Evolutionary conservation across 2,329 filamentous ascomycete genomes (phyloP).

Genomic region (Calcarisporium arbuscula): DNA sequence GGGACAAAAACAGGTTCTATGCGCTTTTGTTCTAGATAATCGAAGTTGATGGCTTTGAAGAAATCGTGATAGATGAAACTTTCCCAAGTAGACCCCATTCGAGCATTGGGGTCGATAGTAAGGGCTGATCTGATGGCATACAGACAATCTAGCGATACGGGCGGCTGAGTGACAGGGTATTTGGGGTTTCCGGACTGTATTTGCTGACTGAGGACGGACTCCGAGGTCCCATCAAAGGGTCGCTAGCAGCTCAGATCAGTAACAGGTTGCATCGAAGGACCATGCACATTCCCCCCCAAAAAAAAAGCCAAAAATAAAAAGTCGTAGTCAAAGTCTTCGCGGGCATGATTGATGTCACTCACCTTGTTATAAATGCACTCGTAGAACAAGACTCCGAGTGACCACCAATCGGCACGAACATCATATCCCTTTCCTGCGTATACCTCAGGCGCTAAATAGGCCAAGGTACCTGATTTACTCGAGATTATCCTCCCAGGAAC

Average conservation of each 20-base stretch:
- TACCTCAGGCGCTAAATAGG: slow-evolving; percentile 92
- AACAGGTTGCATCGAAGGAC: too few species aligned
- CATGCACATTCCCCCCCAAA: too few species aligned
- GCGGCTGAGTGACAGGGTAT: slow-evolving; percentile 87
- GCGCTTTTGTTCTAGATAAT: slow-evolving; percentile 74
- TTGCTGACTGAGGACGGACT: slow-evolving; percentile 70
- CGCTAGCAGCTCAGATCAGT: slow-evolving; percentile 53
- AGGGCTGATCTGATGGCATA: slow-evolving; percentile 82
- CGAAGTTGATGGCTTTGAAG: slow-evolving; percentile 81
- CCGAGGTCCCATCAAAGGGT: slow-evolving; percentile 86
- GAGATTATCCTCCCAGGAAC: slow-evolving; percentile 75
- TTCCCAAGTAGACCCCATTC: slow-evolving; percentile 82
- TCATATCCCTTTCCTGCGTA: slow-evolving; percentile 87
- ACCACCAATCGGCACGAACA: slow-evolving; percentile 96
- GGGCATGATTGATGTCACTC: slow-evolving; percentile 23
- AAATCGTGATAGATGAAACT: slow-evolving; percentile 85
- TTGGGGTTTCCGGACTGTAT: slow-evolving; percentile 78
- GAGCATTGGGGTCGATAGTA: slow-evolving; percentile 69
- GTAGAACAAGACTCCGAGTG: slow-evolving; percentile 94
- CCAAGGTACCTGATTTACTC: slow-evolving; percentile 93
- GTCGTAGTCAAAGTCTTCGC: slow-evolving; percentile 29
- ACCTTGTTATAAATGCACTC: slow-evolving; percentile 99
- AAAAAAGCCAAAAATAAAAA: too few species aligned
- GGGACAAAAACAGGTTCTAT: slow-evolving; percentile 88
- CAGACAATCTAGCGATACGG: slow-evolving; percentile 80